Percentiles rank a stretch among this genome's conserved stretches.
phyloP scores from a whole-genome alignment of 2,329 filamentous ascomycete species.

The Escovopsis sp. region DNA sequence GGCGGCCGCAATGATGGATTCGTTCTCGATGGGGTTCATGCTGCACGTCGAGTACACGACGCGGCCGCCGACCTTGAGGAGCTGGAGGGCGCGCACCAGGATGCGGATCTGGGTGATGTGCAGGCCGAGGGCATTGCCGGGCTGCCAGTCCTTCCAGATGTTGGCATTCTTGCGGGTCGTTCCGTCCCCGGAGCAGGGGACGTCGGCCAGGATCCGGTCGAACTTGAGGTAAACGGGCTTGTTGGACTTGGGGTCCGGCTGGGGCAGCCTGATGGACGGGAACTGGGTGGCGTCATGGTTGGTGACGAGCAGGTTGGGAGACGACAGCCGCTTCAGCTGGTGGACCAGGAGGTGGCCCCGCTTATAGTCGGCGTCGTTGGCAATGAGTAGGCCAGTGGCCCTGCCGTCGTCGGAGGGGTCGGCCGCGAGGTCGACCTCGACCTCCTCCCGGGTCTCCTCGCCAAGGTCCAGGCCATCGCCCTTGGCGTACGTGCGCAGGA shows the following conservation, averaged over 20 bases:
- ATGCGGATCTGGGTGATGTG: conserved; percentile 82
- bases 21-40: conserved; percentile 97
- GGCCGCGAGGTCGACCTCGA: conserved; percentile 37
- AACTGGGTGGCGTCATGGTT: conserved; percentile 97
- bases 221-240: conserved; percentile 76
- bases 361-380: conserved; percentile 95
- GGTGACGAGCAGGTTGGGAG: conserved; percentile 89
- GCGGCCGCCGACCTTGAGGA: conserved; percentile 87
- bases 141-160: conserved; percentile 91
- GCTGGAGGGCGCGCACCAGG: conserved; percentile 78
- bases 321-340: conserved; percentile 92
- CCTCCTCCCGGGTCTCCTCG: conserved; percentile 30
- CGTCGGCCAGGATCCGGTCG: conserved; percentile 89
- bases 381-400: conserved; percentile 80
- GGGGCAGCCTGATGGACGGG: conserved; percentile 75
- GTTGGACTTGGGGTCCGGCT: conserved; percentile 35
- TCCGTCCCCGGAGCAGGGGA: conserved; percentile 92
- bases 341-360: conserved; percentile 94
- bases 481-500: conserved; percentile 47
- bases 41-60: conserved; percentile 98
- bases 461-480: conserved; percentile 43
- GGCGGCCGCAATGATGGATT: conserved; percentile 76
- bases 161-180: conserved; percentile 86
- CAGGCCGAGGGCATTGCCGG: conserved; percentile 73
- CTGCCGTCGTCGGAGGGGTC: conserved; percentile 64